Percentiles rank a stretch among this genome's conserved stretches.
These are phyloP conservation scores for Knoxdaviesia capensis DNA, from an alignment of 2,329 filamentous ascomycete genomes.

Conservation along the genomic window DNA sequence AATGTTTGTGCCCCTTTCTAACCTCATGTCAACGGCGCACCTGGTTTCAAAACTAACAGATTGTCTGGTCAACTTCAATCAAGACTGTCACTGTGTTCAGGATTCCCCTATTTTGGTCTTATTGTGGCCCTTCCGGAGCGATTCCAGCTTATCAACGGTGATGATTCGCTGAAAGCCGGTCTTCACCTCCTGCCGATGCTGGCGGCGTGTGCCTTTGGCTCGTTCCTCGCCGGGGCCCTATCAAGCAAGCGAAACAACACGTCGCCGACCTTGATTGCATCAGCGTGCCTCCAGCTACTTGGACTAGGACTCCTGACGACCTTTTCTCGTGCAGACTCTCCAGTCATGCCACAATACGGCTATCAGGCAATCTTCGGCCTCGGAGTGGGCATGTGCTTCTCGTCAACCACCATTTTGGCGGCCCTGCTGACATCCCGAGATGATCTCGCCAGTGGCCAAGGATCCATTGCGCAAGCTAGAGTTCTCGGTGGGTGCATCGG, in stretches of 20 bases:
- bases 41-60: background rate
- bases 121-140: constrained; percentile 37
- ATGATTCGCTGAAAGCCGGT: constrained; percentile 31
- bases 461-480: constrained; percentile 36
- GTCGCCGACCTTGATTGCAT: constrained; percentile 25
- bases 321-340: constrained; percentile 13
- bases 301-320: constrained; percentile 30
- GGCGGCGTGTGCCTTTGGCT: constrained; percentile 32
- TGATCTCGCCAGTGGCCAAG: constrained; percentile 36
- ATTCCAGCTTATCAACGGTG: constrained; percentile 36
- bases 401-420: constrained; percentile 35
- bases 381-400: constrained; percentile 37
- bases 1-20: constrained; percentile 16
- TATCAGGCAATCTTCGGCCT: constrained; percentile 36
- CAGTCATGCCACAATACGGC: constrained; percentile 24
- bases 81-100: constrained; percentile 32
- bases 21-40: no score
- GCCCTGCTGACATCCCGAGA: constrained; percentile 25
- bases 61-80: background rate
- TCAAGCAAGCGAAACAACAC: constrained; percentile 34
- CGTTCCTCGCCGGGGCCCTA: constrained; percentile 30
- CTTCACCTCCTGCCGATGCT: constrained; percentile 38
- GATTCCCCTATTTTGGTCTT: constrained; percentile 36
- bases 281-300: constrained; percentile 29
- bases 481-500: constrained; percentile 40